These are phyloP conservation scores for Blepharisma japonicum DNA, from an alignment of 73 alveolate species.

Conservation along the genomic window DNA sequence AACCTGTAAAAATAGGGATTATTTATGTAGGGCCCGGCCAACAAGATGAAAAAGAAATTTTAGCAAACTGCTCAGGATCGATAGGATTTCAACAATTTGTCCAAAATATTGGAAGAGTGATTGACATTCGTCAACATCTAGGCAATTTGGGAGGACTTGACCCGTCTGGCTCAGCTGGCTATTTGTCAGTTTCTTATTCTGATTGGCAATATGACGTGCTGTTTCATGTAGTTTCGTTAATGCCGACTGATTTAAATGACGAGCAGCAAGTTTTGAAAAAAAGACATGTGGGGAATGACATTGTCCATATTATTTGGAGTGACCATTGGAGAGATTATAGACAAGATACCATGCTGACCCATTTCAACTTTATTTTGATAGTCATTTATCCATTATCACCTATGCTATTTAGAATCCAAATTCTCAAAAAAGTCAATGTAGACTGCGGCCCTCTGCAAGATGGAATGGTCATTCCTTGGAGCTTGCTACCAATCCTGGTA, in stretches of 20 bases:
- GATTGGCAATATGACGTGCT: conserved; percentile 4
- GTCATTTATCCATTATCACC: not conserved
- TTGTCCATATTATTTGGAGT: conserved; percentile 21
- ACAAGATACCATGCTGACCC: conserved; percentile 10
- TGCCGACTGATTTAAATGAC: conserved; percentile 28
- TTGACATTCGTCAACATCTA: not conserved
- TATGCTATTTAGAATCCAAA: conserved; percentile 12
- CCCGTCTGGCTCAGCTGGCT: conserved; percentile 6
- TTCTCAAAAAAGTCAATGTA: not conserved
- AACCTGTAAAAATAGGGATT: conserved; percentile 1
- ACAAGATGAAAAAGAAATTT: conserved; percentile 14
- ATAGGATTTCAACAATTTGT: not conserved
- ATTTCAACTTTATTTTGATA: not conserved
- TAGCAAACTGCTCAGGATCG: not conserved
- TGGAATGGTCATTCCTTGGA: conserved; percentile 5
- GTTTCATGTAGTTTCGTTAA: conserved; percentile 7
- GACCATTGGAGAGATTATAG: conserved; percentile 21
- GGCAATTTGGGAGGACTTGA: conserved; percentile 19
- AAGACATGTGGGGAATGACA: conserved; percentile 29
- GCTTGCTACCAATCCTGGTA: not conserved
- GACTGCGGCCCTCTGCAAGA: conserved; percentile 14
- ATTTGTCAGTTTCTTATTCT: not conserved
- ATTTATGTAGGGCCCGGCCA: conserved; percentile 1
- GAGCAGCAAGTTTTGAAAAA: conserved; percentile 23
- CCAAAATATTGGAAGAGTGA: not conserved